phyloP scores from a whole-genome alignment of 2,329 filamentous ascomycete genomes.

The Cryphonectria nitschkei region DNA sequence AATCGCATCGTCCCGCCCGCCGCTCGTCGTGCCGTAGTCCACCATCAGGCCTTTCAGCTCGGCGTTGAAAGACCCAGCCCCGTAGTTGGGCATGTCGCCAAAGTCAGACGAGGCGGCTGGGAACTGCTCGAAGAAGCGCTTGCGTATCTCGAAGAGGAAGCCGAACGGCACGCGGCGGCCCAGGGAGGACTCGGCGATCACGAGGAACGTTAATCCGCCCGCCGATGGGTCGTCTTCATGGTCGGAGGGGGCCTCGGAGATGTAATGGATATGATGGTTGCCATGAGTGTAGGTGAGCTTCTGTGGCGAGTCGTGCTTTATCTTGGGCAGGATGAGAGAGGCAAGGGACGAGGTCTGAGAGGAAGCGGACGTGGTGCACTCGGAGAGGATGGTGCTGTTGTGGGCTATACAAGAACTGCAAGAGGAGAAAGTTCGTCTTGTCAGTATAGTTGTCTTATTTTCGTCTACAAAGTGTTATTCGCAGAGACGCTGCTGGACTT shows the following conservation, averaged over 20 bases:
- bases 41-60: slow-evolving; percentile 78
- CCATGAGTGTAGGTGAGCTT: slow-evolving; percentile 96
- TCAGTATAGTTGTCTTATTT: slow-evolving; percentile 24
- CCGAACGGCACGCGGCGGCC: slow-evolving; percentile 91
- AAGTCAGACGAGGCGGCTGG: slow-evolving; percentile 71
- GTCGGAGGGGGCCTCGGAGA: slow-evolving; percentile 78
- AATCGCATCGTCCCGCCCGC: slow-evolving; percentile 79
- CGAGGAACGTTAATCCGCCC: slow-evolving; percentile 87
- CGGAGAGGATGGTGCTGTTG: slow-evolving; percentile 87
- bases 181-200: slow-evolving; percentile 79
- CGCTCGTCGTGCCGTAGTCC: slow-evolving; percentile 79
- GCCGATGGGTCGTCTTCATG: slow-evolving; percentile 64
- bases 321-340: slow-evolving; percentile 93
- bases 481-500: slow-evolving; percentile 39
- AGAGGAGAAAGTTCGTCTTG: slow-evolving; percentile 19
- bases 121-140: slow-evolving; percentile 78
- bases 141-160: slow-evolving; percentile 88
- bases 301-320: slow-evolving; percentile 76
- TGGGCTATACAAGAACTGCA: slow-evolving; percentile 89
- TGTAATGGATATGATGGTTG: slow-evolving; percentile 92
- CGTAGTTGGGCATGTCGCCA: slow-evolving; percentile 80
- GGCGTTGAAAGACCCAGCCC: slow-evolving; percentile 83
- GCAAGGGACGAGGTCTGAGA: slow-evolving; percentile 85
- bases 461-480: background rate
- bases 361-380: slow-evolving; percentile 86